Evolutionary conservation across 139 green algal genomes (phyloP).

Genomic region (Micractinium conductrix): DNA sequence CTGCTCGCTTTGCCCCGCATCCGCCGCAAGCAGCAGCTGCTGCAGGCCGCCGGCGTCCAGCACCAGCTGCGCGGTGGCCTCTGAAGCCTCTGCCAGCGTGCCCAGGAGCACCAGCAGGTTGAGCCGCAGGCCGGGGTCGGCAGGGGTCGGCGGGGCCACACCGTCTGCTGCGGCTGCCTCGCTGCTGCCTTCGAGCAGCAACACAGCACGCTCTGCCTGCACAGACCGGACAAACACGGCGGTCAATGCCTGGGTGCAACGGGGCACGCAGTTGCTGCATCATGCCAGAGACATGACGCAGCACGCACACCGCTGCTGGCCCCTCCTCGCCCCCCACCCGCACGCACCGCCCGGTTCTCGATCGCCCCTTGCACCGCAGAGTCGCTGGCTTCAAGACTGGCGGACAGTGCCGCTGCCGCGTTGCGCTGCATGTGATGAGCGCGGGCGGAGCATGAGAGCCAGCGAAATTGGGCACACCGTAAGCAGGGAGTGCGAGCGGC

Average conservation of each 20-base stretch:
- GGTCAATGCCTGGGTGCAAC: not conserved
- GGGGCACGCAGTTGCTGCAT: not conserved
- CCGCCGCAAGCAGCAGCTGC: not conserved
- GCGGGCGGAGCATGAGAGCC: not conserved
- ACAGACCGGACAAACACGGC: not conserved
- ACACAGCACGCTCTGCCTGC: conserved; percentile 17
- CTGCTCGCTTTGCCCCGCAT: not conserved
- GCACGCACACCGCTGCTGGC: not conserved
- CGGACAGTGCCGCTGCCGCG: conserved; percentile 23
- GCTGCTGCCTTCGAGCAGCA: not conserved
- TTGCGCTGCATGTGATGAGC: conserved; percentile 13
- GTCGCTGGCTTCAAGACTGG: conserved; percentile 19
- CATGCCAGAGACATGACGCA: not conserved
- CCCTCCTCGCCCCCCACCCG: not conserved
- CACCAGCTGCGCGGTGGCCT: conserved; percentile 7
- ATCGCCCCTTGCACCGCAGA: conserved; percentile 10
- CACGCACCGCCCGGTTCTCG: conserved; percentile 2
- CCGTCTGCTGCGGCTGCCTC: not conserved
- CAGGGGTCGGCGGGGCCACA: not conserved
- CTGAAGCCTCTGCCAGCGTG: conserved; percentile 16
- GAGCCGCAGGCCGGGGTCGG: conserved; percentile 13
- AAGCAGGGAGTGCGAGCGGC: not conserved
- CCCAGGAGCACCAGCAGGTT: conserved; percentile 40
- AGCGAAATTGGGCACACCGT: not conserved
- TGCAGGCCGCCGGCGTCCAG: conserved; percentile 24